Evolutionary conservation across 1,284 basidiomycete genomes (phyloP).

Genomic region (Mycosarcoma mackinlayi): DNA sequence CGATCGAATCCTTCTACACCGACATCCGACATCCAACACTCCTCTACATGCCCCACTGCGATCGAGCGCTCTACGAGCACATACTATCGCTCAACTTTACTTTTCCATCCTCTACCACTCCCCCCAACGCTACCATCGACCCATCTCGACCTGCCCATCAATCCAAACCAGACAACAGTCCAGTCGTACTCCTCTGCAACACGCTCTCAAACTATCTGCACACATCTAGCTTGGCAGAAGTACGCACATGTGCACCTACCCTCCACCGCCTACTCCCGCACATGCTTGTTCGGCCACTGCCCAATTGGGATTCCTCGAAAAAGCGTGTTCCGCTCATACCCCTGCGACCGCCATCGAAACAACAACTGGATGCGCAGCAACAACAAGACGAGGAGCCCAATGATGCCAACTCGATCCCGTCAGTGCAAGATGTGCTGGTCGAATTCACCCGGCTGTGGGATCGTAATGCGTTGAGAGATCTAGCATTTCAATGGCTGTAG

Average conservation of each 20-base stretch:
- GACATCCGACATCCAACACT: constrained; percentile 1
- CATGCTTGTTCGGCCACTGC: background rate
- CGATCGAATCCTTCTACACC: constrained; percentile 12
- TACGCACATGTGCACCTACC: background rate
- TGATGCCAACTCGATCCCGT: no score
- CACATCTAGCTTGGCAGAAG: background rate
- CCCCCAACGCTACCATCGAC: no score
- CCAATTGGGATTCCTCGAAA: constrained; percentile 16
- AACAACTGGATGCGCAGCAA: background rate
- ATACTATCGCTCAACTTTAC: constrained; percentile 15
- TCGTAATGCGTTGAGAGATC: constrained; percentile 26
- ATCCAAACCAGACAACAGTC: background rate
- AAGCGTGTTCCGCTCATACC: background rate
- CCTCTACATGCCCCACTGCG: constrained; percentile 51
- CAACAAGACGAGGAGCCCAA: background rate
- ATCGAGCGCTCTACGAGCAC: constrained; percentile 30
- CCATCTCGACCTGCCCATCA: background rate
- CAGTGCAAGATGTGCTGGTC: background rate
- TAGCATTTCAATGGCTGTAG: constrained; percentile 36
- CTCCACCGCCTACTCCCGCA: background rate
- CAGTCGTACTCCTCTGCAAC: constrained; percentile 26
- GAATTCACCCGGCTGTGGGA: constrained; percentile 15
- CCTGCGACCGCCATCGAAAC: background rate
- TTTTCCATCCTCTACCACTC: no score
- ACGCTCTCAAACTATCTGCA: constrained; percentile 17